Evolutionary conservation across 768 basidiomycete species (phyloP).

Genomic region (Sistotremastrum suecicum): DNA sequence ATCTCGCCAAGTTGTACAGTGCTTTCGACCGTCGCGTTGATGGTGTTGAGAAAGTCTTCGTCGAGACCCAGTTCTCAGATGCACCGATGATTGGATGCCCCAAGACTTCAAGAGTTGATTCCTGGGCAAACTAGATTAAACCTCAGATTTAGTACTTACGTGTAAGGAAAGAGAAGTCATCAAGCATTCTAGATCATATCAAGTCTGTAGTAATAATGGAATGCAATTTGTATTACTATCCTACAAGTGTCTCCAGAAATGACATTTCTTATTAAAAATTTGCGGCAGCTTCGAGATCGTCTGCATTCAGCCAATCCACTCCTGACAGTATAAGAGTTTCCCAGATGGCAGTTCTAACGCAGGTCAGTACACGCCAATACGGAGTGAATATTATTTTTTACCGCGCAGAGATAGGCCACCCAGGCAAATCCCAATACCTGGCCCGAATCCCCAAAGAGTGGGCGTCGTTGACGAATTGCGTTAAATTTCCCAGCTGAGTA

Average conservation of each 20-base stretch:
- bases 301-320: conserved; percentile 38
- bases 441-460: conserved; percentile 30
- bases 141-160: too few species aligned
- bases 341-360: background rate
- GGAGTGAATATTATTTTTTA: background rate
- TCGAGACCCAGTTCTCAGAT: conserved; percentile 45
- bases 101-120: conserved; percentile 39
- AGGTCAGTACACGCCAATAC: background rate
- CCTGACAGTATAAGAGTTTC: conserved; percentile 10
- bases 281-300: conserved; percentile 36
- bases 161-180: too few species aligned
- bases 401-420: conserved; percentile 28
- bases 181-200: too few species aligned
- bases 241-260: conserved; percentile 1
- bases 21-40: conserved; percentile 43
- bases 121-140: conserved; percentile 38
- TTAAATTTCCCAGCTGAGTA: conserved; percentile 24
- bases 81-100: background rate
- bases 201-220: too few species aligned
- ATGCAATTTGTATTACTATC: too few species aligned
- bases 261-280: conserved; percentile 4
- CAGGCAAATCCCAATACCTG: conserved; percentile 40
- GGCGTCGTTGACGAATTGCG: conserved; percentile 27
- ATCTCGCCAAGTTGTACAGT: conserved; percentile 47
- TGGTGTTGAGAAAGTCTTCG: conserved; percentile 62